These are phyloP conservation scores for Hypomontagnella monticulosa DNA, from an alignment of 495 filamentous ascomycete genomes.

Conservation along the genomic window DNA sequence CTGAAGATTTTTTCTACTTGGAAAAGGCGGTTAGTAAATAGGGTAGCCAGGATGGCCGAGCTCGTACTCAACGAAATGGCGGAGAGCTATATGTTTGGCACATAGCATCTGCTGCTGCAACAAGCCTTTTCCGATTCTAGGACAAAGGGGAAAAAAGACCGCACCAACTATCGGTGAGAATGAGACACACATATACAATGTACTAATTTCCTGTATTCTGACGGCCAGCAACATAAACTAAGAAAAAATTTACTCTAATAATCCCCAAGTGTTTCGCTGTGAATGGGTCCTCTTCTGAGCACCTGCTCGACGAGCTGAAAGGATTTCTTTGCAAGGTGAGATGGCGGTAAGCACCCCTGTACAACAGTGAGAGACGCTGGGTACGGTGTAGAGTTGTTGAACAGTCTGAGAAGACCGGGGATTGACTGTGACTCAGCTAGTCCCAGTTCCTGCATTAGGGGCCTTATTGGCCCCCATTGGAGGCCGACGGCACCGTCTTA, in stretches of 20 bases:
- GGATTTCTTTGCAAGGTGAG: conserved; percentile 42
- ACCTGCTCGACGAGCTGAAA: conserved; percentile 38
- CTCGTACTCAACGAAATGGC: conserved; percentile 44
- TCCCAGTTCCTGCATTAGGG: conserved; percentile 45
- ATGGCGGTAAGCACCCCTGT: conserved; percentile 42
- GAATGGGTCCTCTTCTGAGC: conserved; percentile 31
- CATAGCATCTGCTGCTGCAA: conserved; percentile 45
- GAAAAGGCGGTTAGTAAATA: conserved; percentile 40
- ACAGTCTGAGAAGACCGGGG: conserved; percentile 4
- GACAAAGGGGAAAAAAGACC: conserved; percentile 46
- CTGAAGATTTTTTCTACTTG: conserved; percentile 40
- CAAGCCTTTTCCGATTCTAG: conserved; percentile 49
- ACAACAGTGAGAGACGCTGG: conserved; percentile 30
- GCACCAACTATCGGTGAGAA: conserved; percentile 51
- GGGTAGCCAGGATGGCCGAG: conserved; percentile 32
- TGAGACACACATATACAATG: conserved; percentile 50
- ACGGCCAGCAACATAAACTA: conserved; percentile 44
- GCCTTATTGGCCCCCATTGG: conserved; percentile 15
- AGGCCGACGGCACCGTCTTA: conserved; percentile 11
- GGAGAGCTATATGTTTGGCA: conserved; percentile 45
- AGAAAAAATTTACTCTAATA: conserved; percentile 31
- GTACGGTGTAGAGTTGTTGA: conserved; percentile 40
- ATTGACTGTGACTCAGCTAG: conserved; percentile 17
- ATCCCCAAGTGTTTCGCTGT: conserved; percentile 34
- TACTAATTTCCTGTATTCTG: conserved; percentile 32